Percentiles rank a stretch among this genome's conserved stretches.
phyloP scores from a whole-genome alignment of 2,329 filamentous ascomycete species.

The Xylaria sp. region DNA sequence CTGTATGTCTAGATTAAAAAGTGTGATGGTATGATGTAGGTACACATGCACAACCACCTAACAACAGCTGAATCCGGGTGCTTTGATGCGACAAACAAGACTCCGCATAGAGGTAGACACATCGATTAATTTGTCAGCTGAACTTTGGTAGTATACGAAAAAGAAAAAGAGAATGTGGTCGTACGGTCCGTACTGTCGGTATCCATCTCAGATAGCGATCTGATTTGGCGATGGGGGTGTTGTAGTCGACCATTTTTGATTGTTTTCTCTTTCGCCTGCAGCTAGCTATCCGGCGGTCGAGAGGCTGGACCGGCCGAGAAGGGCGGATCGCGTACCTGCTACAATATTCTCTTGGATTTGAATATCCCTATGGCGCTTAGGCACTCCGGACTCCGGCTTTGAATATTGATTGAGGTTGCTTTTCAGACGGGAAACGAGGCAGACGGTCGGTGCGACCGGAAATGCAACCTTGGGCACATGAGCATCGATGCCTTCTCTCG shows the following conservation, averaged over 20 bases:
- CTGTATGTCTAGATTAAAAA: conserved; percentile 1
- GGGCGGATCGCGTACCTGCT: conserved; percentile 9
- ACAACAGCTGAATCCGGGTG: conserved; percentile 22
- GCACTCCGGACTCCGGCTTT: conserved; percentile 22
- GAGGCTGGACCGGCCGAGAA: conserved; percentile 18
- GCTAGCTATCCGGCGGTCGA: not conserved
- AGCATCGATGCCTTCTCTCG: conserved; percentile 12
- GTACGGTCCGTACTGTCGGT: conserved; percentile 13
- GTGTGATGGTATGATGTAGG: not conserved
- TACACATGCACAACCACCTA: conserved; percentile 14
- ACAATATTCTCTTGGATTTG: not conserved
- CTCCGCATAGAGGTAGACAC: not conserved
- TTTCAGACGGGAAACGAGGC: not conserved
- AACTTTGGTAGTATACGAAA: conserved; percentile 12
- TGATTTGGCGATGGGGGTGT: not conserved
- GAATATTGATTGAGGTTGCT: conserved; percentile 4
- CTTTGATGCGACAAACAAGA: not conserved
- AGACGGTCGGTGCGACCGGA: conserved; percentile 24
- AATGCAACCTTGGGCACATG: conserved; percentile 27
- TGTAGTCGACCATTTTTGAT: not conserved
- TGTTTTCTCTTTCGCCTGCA: not conserved
- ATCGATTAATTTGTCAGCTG: conserved; percentile 13
- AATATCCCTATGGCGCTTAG: conserved; percentile 1
- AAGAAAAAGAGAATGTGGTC: not conserved
- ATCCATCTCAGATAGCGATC: not conserved